These are phyloP conservation scores for Yarrowia sp. DNA, from an alignment of 805 yeast genomes.

Conservation along the genomic window DNA sequence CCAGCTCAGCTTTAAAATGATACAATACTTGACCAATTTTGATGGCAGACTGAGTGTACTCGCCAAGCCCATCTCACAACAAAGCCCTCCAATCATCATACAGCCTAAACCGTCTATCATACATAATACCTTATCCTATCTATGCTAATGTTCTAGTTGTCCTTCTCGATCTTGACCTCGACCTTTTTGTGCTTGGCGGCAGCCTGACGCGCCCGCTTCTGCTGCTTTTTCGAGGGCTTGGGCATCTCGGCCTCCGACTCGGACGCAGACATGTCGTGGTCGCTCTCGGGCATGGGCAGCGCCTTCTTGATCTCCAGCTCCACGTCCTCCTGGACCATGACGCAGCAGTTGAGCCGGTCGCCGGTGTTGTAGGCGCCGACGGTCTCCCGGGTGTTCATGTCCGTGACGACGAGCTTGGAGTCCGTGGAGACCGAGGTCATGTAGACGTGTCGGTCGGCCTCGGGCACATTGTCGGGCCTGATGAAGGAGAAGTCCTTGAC, in stretches of 20 bases:
- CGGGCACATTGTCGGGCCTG: slow-evolving; percentile 9
- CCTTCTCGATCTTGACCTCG: slow-evolving; percentile 11
- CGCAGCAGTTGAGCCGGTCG: slow-evolving; percentile 85
- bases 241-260: slow-evolving; percentile 34
- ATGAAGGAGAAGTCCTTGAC: slow-evolving; percentile 69
- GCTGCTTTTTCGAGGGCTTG: slow-evolving; percentile 24
- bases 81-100: no score
- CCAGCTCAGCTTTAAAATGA: no score
- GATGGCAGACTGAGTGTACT: no score
- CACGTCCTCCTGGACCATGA: slow-evolving; percentile 65
- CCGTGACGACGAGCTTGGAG: slow-evolving; percentile 92
- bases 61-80: no score
- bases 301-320: slow-evolving; percentile 81
- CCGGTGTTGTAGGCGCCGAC: slow-evolving; percentile 88
- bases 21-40: no score
- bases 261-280: slow-evolving; percentile 33
- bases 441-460: slow-evolving; percentile 46
- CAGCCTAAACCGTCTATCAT: no score
- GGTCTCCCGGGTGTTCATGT: slow-evolving; percentile 64
- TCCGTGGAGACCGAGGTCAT: slow-evolving; percentile 86
- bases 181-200: not conserved
- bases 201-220: slow-evolving; percentile 28
- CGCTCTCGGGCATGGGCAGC: slow-evolving; percentile 51
- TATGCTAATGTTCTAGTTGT: no score
- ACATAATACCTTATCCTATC: no score